A percentile compares a stretch with the other conserved stretches of the same genome.
Conservation (phyloP, 2,329 filamentous ascomycete genomes). For the Aureobasidium lini region DNA sequence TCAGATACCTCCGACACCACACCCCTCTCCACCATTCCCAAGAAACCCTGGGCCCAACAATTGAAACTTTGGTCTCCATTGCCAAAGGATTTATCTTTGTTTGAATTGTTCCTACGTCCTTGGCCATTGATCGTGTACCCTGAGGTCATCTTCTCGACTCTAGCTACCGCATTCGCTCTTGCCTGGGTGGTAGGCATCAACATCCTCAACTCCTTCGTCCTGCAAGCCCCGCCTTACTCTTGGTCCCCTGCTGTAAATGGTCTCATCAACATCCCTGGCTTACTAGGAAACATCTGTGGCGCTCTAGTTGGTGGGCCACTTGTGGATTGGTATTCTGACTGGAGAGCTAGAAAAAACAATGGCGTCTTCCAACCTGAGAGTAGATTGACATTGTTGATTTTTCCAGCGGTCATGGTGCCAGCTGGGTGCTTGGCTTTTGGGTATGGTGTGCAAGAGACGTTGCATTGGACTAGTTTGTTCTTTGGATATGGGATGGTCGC, state of each 20-base stretch:
- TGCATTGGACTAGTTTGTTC: constrained; percentile 40
- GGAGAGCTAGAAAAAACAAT: constrained; percentile 32
- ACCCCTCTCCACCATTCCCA: constrained; percentile 17
- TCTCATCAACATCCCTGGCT: constrained; percentile 33
- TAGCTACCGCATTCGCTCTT: constrained; percentile 31
- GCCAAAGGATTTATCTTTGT: constrained; percentile 25
- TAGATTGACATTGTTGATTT: constrained; percentile 33
- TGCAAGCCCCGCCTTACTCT: constrained; percentile 33
- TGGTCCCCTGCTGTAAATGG: constrained; percentile 31
- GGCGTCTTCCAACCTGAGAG: constrained; percentile 42
- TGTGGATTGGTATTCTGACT: constrained; percentile 37
- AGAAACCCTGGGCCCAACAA: constrained; percentile 29
- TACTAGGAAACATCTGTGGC: constrained; percentile 38
- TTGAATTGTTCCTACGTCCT: constrained; percentile 31
- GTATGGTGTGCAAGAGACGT: constrained; percentile 34
- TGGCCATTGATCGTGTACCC: constrained; percentile 33
- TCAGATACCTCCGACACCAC: not conserved
- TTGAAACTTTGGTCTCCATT: constrained; percentile 29
- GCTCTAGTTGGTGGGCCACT: constrained; percentile 37
- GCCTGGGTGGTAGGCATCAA: constrained; percentile 34
- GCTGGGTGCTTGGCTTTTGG: constrained; percentile 39
- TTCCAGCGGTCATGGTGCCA: constrained; percentile 36
- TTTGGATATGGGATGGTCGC: constrained; percentile 42
- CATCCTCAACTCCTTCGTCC: constrained; percentile 32
- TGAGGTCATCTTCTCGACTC: constrained; percentile 30